Percentiles rank a stretch among this genome's conserved stretches.
These are phyloP conservation scores for Monosiga brevicollis DNA, from an alignment of 78 protist species.

Conservation along the genomic window DNA sequence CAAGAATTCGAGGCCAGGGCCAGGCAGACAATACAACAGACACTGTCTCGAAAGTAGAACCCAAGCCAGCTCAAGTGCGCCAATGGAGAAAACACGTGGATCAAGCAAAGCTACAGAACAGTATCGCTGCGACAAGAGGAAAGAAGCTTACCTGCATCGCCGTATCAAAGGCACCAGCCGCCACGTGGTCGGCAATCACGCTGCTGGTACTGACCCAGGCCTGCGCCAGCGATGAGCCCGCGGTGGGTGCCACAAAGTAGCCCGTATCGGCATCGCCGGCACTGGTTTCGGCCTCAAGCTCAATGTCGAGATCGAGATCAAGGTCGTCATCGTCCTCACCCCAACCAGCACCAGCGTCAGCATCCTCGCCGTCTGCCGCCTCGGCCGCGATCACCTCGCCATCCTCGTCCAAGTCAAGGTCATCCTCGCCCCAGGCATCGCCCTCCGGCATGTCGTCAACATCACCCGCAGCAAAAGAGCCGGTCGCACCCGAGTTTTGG, in stretches of 20 bases:
- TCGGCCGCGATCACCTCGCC: slow-evolving; percentile 1
- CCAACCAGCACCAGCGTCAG: slow-evolving; percentile 34
- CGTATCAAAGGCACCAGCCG: slow-evolving; percentile 82
- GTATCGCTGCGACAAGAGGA: too few relatives aligned
- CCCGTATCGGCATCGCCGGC: neutral
- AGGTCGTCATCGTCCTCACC: slow-evolving; percentile 34
- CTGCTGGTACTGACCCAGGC: slow-evolving; percentile 55
- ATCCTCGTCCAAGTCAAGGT: slow-evolving; percentile 19
- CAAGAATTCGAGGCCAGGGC: too few relatives aligned
- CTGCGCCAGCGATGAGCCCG: slow-evolving; percentile 26
- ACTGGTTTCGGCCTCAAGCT: neutral
- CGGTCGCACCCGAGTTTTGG: slow-evolving; percentile 2
- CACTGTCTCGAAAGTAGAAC: too few relatives aligned
- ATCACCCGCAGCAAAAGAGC: neutral
- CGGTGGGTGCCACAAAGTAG: slow-evolving; percentile 32
- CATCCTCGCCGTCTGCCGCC: slow-evolving; percentile 9
- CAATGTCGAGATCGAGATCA: slow-evolving; percentile 4
- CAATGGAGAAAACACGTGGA: too few relatives aligned
- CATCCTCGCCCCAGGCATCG: slow-evolving; percentile 28
- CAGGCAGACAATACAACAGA: too few relatives aligned
- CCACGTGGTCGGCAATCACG: slow-evolving; percentile 75
- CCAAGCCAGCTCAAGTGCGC: too few relatives aligned
- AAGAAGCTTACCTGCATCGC: slow-evolving; percentile 53
- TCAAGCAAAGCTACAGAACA: too few relatives aligned
- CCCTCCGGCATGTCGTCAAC: slow-evolving; percentile 15